Base-by-base conservation (phyloP, 306 rosid species). In the Lathyrus tuberosus region DNA sequence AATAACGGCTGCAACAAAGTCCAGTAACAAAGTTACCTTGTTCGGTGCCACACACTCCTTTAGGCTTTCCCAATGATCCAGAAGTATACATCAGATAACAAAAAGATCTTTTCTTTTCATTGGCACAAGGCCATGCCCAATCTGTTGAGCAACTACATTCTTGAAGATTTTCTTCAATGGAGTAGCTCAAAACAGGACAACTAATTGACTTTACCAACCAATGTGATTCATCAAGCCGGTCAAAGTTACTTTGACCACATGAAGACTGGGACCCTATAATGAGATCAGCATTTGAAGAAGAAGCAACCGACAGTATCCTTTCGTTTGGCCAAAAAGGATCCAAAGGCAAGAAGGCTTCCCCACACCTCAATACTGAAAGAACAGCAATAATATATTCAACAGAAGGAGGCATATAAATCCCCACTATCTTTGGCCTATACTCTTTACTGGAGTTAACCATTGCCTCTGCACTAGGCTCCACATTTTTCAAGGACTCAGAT, bases 51-150 rank as follows among this genome's bases (percentile, higher is more conserved):
- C 97, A 88, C 44, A 93, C 88, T 14, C 97, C 98, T 78, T 90
- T 93, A 44, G 94, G 96, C 76, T 84, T 84, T 68, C 98, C 98
- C 7, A 96, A 88, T 40, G 97, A 90, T n/a, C 97, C 98, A 31
- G 98, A 93, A 37, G 98, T 93, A 80, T 84, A 84, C 97, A 93
- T 84, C 65, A 93, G 61, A 69, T 93, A 93, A 73, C 96, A 88
- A 80, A 88, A 93, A 8, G 79, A 58, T 69, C 91, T 85, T 76
- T 73, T 79, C 46, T 76, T 83, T 64, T 69, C 89, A 65, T 20
- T 69, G 72, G 74, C 82, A 76, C 96, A 90, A 11, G 81, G 83
- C 81, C 89, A 90, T 26, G 67, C 69, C 37, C 79, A 78, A 79
- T 75, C 76, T 49, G 9, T 57, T n/a, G 69, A 44, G 62, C 15